Conservation (phyloP, 805 yeast species). For the Saccharomycopsis fibuligera region DNA sequence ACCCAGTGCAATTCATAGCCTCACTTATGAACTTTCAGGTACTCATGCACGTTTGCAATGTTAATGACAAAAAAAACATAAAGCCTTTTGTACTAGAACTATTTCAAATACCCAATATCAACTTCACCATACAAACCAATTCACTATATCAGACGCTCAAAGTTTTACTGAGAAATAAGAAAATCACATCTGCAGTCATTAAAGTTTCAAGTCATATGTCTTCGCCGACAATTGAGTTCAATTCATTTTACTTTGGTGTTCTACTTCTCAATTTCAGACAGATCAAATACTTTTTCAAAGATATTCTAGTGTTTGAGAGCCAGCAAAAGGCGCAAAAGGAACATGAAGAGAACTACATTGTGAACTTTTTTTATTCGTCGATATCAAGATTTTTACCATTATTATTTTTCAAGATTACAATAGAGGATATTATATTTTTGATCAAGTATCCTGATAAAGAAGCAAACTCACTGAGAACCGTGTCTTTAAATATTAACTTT, state of each 20-base stretch:
- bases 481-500: slow-evolving; percentile 20
- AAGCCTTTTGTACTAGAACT: slow-evolving; percentile 23
- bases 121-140: slow-evolving; percentile 36
- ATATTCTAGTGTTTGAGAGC: slow-evolving; percentile 22
- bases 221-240: slow-evolving; percentile 39
- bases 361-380: slow-evolving; percentile 21
- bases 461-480: slow-evolving; percentile 28
- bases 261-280: slow-evolving; percentile 23
- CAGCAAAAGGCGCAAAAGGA: neutral
- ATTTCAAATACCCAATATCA: slow-evolving; percentile 33
- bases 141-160: slow-evolving; percentile 31
- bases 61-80: slow-evolving; percentile 1
- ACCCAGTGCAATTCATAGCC: slow-evolving; percentile 35
- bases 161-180: slow-evolving; percentile 17
- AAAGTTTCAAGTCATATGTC: slow-evolving; percentile 35
- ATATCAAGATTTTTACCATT: slow-evolving; percentile 29
- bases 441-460: slow-evolving; percentile 28
- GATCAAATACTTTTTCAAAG: slow-evolving; percentile 24
- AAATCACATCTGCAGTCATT: slow-evolving; percentile 26
- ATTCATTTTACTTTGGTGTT: slow-evolving; percentile 34
- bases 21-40: slow-evolving; percentile 35
- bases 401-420: slow-evolving; percentile 30
- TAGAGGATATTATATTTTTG: slow-evolving; percentile 35
- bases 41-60: too few species aligned
- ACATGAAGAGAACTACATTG: slow-evolving; percentile 1